A percentile compares a stretch with the other conserved stretches of the same genome.
These are phyloP conservation scores for Ustilago trichophora DNA, from an alignment of 1,284 basidiomycete genomes.

Conservation along the genomic window DNA sequence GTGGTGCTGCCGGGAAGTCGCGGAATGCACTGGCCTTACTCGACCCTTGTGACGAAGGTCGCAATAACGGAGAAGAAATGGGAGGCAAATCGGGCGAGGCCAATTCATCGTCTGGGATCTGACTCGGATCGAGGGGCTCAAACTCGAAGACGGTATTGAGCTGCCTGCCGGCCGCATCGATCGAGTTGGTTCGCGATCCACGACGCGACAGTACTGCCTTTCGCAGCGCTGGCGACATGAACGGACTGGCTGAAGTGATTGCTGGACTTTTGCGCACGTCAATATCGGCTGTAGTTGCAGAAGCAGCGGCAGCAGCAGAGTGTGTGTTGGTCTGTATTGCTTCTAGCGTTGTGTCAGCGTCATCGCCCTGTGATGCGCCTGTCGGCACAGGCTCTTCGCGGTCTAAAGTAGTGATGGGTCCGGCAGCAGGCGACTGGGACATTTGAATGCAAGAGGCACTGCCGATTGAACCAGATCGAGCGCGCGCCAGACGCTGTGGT, in stretches of 20 bases:
- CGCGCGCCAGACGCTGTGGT: conserved; percentile 1
- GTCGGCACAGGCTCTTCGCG: too few species aligned
- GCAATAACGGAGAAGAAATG: conserved; percentile 30
- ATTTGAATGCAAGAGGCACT: neutral
- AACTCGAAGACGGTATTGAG: conserved; percentile 44
- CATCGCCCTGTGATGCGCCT: neutral
- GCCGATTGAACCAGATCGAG: conserved; percentile 5
- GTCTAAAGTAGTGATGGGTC: neutral
- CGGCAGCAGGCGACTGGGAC: neutral
- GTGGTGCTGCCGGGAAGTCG: conserved; percentile 41
- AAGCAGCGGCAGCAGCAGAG: neutral
- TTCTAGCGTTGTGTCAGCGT: conserved; percentile 2
- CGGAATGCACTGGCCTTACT: conserved; percentile 21
- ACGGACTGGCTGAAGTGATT: conserved; percentile 16
- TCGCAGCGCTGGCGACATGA: conserved; percentile 18
- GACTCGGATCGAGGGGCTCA: conserved; percentile 26
- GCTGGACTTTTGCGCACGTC: conserved; percentile 25
- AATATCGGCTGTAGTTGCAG: neutral
- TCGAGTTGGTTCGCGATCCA: conserved; percentile 27
- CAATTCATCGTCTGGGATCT: conserved; percentile 38
- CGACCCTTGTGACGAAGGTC: conserved; percentile 21
- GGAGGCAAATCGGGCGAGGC: conserved; percentile 41
- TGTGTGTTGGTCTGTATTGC: neutral
- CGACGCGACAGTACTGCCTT: conserved; percentile 21
- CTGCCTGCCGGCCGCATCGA: conserved; percentile 29